Base-by-base conservation (phyloP, 441 rosid species). In the Erysimum cheiri region DNA sequence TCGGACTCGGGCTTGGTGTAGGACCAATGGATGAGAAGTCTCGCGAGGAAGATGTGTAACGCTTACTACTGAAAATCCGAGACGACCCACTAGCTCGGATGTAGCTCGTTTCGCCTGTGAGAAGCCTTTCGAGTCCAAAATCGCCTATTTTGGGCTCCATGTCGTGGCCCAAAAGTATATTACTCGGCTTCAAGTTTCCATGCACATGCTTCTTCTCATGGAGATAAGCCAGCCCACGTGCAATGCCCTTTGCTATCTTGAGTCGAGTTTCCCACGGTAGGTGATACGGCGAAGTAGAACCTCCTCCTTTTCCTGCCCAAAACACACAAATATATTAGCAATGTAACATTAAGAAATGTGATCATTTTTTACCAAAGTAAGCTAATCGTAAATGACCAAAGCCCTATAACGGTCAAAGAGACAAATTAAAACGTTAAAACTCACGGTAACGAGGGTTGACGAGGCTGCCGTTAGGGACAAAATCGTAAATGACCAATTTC, bases 151-250 rank as follows among this genome's bases (percentile, higher is more conserved):
- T 85, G 7, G 98, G 96, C 69, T 90, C 96, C 94, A 86, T 85
- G 32, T 93, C 81, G 0, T 74, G 13, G 44, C 88, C 86, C 69
- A 93, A 71, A 3, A 90, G 91, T 56, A 93, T 83, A 64, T 85
- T 86, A 43, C 93, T 82, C 26, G 97, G 97, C 81, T 90, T 93
- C 37, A 93, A 74, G 62, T 90, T 90, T 10, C 89, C 96, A 37
- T 93, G 92, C 44, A 90, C 94, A 4, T 93, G 94, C 73, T 85
- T 90, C 87, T 85, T 90, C 33, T 93, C 98, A 26, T 93, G 96
- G 31, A 93, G 92, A 69, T 80, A 87, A 2, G 83, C 70, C 5
- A 93, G 86, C 67, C 94, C 98, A 29, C 90, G 92, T 64, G 96
- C 97, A 19, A 90, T 80, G 0, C 98, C 97, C 70, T 82, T 87